Evolutionary conservation across 148 eudicot genomes (phyloP), one percentile per base, ranked within the genome.

Genomic region (Fallopia convolvulus): DNA sequence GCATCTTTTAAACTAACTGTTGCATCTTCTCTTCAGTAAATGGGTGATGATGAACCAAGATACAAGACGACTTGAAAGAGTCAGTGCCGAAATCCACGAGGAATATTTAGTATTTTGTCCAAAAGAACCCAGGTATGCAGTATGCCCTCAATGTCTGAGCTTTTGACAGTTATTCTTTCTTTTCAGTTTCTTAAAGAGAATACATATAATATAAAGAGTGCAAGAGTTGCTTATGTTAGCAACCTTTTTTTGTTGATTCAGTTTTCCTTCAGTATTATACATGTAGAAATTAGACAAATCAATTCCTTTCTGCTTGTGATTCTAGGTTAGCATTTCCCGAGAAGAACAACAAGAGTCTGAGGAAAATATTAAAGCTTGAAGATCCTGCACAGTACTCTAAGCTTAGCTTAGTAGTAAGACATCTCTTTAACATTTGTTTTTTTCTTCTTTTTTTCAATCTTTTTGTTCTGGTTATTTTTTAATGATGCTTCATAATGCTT

Each of bases 1-100:
- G 36, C 20, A 73, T 23, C 30, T 73, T 48, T 11, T 48, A 53
- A 42, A 20, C 46, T 17, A n/a, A 11, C 30, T n/a, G 30, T 72
- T 41, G 18, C 39, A 44, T 58, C 70, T 70, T 61, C 71, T 83
- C 15, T 44, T 73, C 88, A 94, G 99, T 82, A 94, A 92, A 84
- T 94, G 99, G 99, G 93, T 94, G 83, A 94, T 94, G 97, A 94
- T 94, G 99, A 94, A 94, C 83, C 82, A 89, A 87, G 94, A 89
- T 84, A 94, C 97, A 32, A 81, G 99, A 78, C 88, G 90, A 26
- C 88, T 94, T 73, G 94, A 94, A 83, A 87, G 90, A 87, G 99
- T 89, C 78, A 81, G 77, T 75, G 89, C 89, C 82, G 89, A 92
- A 61, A 89, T 94, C 72, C 92, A 90, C 39, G 90, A 90, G 26